A percentile compares a stretch with the other conserved stretches of the same genome.
These are phyloP conservation scores for Fomitopsis schrenkii DNA, from an alignment of 1,284 basidiomycete species.

Conservation along the genomic window DNA sequence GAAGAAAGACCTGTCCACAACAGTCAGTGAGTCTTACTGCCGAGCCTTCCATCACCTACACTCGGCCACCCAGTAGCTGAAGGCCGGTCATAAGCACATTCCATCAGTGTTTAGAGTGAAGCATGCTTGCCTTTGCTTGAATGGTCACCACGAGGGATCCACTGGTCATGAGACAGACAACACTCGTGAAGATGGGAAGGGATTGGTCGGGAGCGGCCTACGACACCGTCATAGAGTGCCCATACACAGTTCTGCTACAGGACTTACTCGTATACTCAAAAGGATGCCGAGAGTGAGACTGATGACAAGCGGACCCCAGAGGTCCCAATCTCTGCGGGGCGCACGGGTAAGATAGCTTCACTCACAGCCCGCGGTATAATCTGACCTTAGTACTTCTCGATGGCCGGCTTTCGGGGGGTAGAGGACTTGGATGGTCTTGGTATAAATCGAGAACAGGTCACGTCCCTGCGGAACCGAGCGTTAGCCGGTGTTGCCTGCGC, in stretches of 20 bases:
- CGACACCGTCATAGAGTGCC: background rate
- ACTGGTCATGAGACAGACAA: conserved; percentile 86
- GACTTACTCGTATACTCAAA: conserved; percentile 80
- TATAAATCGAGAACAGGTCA: conserved; percentile 85
- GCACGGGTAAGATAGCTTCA: background rate
- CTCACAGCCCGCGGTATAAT: background rate
- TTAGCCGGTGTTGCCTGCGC: background rate
- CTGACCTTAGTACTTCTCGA: conserved; percentile 76
- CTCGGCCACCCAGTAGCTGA: conserved; percentile 88
- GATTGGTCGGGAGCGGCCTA: conserved; percentile 84
- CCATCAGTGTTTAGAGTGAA: conserved; percentile 4
- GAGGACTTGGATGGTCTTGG: conserved; percentile 88
- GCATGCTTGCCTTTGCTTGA: conserved; percentile 72
- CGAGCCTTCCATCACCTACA: conserved; percentile 48
- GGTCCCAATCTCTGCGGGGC: conserved; percentile 81
- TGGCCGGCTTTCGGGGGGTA: conserved; percentile 75
- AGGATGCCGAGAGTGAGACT: conserved; percentile 84
- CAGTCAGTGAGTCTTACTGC: background rate
- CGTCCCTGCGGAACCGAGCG: conserved; percentile 52
- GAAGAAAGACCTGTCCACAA: conserved; percentile 78
- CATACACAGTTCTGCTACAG: background rate
- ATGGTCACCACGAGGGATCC: conserved; percentile 88
- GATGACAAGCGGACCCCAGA: conserved; percentile 91
- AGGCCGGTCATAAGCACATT: background rate
- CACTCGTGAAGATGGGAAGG: conserved; percentile 86